Percentiles rank a stretch among this genome's conserved stretches.
phyloP scores from a whole-genome alignment of 192 early-diverging fungal genomes.

The Coemansia sp. region DNA sequence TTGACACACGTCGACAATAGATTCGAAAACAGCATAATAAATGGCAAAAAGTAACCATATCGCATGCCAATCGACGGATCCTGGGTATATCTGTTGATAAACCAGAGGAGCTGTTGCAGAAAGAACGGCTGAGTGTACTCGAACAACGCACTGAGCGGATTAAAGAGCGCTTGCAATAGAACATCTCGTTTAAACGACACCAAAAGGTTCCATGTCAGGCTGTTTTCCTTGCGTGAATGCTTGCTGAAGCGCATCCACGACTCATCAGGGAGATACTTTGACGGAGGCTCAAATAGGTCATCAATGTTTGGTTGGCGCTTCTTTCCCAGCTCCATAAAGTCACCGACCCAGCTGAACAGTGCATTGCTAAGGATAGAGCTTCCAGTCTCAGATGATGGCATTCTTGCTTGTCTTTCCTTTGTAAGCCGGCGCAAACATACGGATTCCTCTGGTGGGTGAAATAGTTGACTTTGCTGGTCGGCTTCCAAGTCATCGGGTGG shows the following conservation, averaged over 20 bases:
- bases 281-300: constrained; percentile 20
- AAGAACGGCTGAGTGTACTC: constrained; percentile 59
- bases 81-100: constrained; percentile 34
- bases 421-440: constrained; percentile 6
- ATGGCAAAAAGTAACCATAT: constrained; percentile 57
- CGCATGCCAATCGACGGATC: constrained; percentile 35
- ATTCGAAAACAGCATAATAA: constrained; percentile 58
- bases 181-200: constrained; percentile 42
- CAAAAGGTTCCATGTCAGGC: constrained; percentile 30
- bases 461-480: not conserved
- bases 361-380: constrained; percentile 27
- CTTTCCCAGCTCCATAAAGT: constrained; percentile 15
- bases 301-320: constrained; percentile 16
- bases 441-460: not conserved
- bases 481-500: not conserved
- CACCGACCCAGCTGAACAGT: constrained; percentile 33
- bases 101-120: constrained; percentile 59
- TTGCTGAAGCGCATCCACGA: constrained; percentile 20
- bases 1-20: constrained; percentile 36
- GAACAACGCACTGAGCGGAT: constrained; percentile 25
- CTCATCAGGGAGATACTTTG: constrained; percentile 4
- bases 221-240: not conserved
- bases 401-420: not conserved
- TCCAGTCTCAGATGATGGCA: constrained; percentile 25
- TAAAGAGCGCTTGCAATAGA: constrained; percentile 34